Conservation (phyloP, 495 filamentous ascomycete genomes). For the Podospora pseudopauciseta region DNA sequence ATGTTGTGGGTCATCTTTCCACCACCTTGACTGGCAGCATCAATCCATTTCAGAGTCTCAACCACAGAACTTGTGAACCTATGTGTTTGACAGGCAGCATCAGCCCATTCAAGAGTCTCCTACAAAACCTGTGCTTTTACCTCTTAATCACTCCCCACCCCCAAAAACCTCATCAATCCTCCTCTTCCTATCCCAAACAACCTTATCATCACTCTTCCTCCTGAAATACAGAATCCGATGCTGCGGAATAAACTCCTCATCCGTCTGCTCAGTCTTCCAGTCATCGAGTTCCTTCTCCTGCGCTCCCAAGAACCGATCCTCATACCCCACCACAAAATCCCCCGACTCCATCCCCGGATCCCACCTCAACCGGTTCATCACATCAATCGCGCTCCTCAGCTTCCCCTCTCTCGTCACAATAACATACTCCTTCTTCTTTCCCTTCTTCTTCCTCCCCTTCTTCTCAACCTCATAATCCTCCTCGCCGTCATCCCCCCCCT, state of each 20-base stretch:
- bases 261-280: constrained; percentile 74
- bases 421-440: constrained; percentile 13
- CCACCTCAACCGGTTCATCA: constrained; percentile 72
- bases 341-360: constrained; percentile 56
- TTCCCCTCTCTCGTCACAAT: constrained; percentile 25
- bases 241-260: constrained; percentile 82
- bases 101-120: not conserved
- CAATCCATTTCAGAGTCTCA: not conserved
- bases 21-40: not conserved
- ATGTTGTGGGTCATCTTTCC: not conserved
- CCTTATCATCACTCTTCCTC: constrained; percentile 52
- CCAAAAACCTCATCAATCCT: constrained; percentile 45
- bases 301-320: constrained; percentile 66
- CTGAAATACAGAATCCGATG: constrained; percentile 75
- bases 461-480: not conserved
- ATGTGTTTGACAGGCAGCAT: not conserved
- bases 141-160: constrained; percentile 18
- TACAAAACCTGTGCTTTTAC: too few species aligned
- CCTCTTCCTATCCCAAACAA: constrained; percentile 57
- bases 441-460: not conserved
- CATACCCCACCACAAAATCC: constrained; percentile 72
- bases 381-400: constrained; percentile 51
- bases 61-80: too few species aligned
- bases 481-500: constrained; percentile 15
- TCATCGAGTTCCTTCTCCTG: constrained; percentile 58